Conservation (phyloP, 257 asterid genomes). For the Solanum neorickii region DNA sequence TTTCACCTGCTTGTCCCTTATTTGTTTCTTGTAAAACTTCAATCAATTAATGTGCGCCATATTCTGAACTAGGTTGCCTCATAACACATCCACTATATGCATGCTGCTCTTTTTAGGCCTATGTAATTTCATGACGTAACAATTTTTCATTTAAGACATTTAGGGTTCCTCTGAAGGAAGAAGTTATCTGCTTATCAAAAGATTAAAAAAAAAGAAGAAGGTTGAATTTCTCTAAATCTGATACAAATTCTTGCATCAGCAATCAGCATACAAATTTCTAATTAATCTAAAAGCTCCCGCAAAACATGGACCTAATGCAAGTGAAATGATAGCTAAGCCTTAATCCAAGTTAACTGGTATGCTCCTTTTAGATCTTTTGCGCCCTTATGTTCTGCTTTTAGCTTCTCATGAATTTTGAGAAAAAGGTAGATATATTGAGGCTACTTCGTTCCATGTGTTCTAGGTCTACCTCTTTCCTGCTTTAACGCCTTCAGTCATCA, state of each 20-base stretch:
- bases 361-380: background rate
- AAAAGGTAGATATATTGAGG: background rate
- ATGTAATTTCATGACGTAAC: background rate
- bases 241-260: background rate
- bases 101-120: background rate
- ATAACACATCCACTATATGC: background rate
- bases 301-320: background rate
- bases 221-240: background rate
- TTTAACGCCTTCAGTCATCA: background rate
- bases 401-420: background rate
- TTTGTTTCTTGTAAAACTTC: background rate
- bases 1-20: background rate
- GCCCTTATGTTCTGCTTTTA: background rate
- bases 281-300: background rate
- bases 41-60: background rate
- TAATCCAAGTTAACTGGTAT: background rate
- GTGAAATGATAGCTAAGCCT: background rate
- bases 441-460: background rate
- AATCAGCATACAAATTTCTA: background rate
- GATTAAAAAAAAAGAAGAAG: background rate
- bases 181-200: background rate
- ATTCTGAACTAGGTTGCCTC: background rate
- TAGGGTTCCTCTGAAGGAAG: background rate
- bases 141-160: background rate
- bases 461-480: background rate